Conservation (phyloP, 2,329 filamentous ascomycete species). For the Aspergillus sp. region DNA sequence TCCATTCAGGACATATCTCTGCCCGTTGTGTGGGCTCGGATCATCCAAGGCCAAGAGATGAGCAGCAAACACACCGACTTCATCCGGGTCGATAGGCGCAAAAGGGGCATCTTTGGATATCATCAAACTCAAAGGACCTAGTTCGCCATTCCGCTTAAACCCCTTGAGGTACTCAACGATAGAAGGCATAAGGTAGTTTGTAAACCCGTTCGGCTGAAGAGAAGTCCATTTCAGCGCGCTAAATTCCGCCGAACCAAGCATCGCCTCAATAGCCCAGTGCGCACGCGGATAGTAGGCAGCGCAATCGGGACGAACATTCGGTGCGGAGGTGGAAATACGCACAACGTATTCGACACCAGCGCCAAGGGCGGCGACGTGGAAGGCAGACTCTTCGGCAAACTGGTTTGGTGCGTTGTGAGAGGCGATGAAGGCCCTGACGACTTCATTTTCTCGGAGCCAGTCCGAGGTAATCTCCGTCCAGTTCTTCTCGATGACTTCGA, state of each 20-base stretch:
- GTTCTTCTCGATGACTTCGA: slow-evolving; percentile 39
- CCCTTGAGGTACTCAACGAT: slow-evolving; percentile 33
- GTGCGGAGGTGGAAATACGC: slow-evolving; percentile 44
- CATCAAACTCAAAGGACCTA: slow-evolving; percentile 31
- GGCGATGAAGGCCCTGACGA: slow-evolving; percentile 44
- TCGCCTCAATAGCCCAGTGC: slow-evolving; percentile 47
- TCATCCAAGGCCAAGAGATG: slow-evolving; percentile 37
- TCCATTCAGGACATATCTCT: slow-evolving; percentile 44
- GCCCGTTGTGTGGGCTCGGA: slow-evolving; percentile 29
- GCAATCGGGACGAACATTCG: slow-evolving; percentile 40
- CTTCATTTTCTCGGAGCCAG: slow-evolving; percentile 43
- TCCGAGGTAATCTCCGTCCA: slow-evolving; percentile 43
- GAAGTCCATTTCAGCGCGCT: slow-evolving; percentile 41
- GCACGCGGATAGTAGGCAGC: slow-evolving; percentile 39
- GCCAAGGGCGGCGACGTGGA: slow-evolving; percentile 36
- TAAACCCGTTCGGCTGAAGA: slow-evolving; percentile 42
- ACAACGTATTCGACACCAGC: slow-evolving; percentile 48
- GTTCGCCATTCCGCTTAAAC: slow-evolving; percentile 35
- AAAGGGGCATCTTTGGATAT: slow-evolving; percentile 31
- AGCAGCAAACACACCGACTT: slow-evolving; percentile 41
- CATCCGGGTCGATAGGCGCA: slow-evolving; percentile 34
- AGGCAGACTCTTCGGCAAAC: slow-evolving; percentile 45
- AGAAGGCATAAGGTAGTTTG: not conserved
- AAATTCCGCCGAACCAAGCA: slow-evolving; percentile 42
- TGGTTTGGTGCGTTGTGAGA: slow-evolving; percentile 40